Percentiles rank a stretch among this genome's conserved stretches.
Conservation (phyloP, 495 filamentous ascomycete genomes). For the Aspergillus affinis region DNA sequence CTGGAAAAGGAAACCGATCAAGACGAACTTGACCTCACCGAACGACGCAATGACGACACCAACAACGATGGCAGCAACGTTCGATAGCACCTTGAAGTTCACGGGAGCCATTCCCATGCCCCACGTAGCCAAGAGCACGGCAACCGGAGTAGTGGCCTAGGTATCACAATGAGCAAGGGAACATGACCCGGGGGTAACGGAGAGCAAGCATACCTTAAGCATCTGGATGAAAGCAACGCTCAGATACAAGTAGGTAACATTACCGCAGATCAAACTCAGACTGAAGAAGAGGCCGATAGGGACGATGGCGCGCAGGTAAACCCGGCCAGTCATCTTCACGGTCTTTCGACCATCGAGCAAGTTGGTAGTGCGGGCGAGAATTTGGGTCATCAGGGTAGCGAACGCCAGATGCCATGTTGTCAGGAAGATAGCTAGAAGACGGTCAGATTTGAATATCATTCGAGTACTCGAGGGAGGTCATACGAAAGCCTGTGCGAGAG, state of each 20-base stretch:
- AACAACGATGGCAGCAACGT: constrained; percentile 84
- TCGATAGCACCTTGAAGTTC: constrained; percentile 76
- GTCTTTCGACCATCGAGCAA: constrained; percentile 86
- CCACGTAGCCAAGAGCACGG: constrained; percentile 84
- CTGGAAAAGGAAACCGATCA: constrained; percentile 86
- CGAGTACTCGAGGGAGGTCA: constrained; percentile 19
- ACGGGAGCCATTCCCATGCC: constrained; percentile 72
- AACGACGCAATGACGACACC: constrained; percentile 89
- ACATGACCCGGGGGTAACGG: neutral
- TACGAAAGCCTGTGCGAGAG: constrained; percentile 41
- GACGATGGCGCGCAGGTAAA: constrained; percentile 88
- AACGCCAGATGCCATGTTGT: constrained; percentile 93
- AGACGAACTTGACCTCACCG: constrained; percentile 89
- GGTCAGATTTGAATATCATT: constrained; percentile 8
- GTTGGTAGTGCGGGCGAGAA: constrained; percentile 80
- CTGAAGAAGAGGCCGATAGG: constrained; percentile 93
- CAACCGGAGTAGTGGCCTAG: constrained; percentile 87
- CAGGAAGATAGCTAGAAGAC: constrained; percentile 59
- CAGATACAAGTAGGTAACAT: constrained; percentile 89
- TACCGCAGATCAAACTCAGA: constrained; percentile 90
- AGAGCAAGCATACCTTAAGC: constrained; percentile 68
- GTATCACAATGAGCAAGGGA: constrained; percentile 15
- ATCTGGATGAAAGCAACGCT: constrained; percentile 97
- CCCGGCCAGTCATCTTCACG: constrained; percentile 89
- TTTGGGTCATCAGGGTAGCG: constrained; percentile 85